A percentile compares a stretch with the other conserved stretches of the same genome.
These are phyloP conservation scores for Chionographis japonica DNA, from an alignment of 106 monocot species.

Conservation along the genomic window DNA sequence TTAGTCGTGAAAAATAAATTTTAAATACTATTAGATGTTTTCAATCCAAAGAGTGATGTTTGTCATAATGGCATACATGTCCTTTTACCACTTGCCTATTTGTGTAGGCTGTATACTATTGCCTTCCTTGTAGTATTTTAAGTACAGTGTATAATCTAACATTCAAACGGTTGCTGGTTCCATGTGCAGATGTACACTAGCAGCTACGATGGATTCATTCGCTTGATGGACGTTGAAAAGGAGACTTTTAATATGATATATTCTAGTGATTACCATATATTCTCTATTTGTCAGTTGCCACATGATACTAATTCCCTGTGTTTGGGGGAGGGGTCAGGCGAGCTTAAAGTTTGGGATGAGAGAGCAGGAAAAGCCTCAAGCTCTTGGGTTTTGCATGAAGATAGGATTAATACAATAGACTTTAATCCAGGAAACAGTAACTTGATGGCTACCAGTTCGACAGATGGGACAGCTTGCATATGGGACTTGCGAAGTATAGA, in stretches of 20 bases:
- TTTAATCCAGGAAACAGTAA: conserved; percentile 47
- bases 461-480: conserved; percentile 66
- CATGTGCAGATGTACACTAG: conserved; percentile 62
- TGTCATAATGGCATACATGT: not conserved
- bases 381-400: conserved; percentile 56
- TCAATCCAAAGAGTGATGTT: too few relatives aligned
- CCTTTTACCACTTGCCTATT: too few relatives aligned
- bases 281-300: conserved; percentile 44
- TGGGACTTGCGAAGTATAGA: conserved; percentile 80
- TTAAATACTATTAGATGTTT: too few relatives aligned
- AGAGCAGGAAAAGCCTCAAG: conserved; percentile 48
- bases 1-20: too few relatives aligned
- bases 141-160: not conserved
- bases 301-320: conserved; percentile 46
- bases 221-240: conserved; percentile 69
- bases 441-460: conserved; percentile 74
- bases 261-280: conserved; percentile 36
- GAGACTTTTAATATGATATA: conserved; percentile 62
- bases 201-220: conserved; percentile 80
- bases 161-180: not conserved
- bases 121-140: too few relatives aligned
- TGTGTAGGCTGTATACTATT: too few relatives aligned
- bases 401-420: conserved; percentile 74
- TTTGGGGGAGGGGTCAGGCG: conserved; percentile 55
- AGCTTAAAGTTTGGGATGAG: conserved; percentile 68